These are phyloP conservation scores for Fusarium praegraminearum DNA, from an alignment of 2,329 filamentous ascomycete species.

Conservation along the genomic window DNA sequence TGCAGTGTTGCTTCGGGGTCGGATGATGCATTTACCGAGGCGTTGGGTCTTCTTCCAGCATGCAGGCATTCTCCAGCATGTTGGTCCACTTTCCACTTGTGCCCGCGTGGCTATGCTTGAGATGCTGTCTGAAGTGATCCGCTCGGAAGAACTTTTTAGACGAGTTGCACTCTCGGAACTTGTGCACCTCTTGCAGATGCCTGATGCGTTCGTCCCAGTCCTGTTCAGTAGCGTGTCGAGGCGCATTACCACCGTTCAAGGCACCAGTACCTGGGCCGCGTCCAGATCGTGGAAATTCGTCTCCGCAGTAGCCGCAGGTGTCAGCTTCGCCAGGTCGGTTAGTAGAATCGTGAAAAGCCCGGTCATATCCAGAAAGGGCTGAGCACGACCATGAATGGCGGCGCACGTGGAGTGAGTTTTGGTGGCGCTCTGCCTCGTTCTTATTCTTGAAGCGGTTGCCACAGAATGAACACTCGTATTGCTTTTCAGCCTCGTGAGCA, in stretches of 20 bases:
- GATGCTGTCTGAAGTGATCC: constrained; percentile 96
- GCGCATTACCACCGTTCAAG: constrained; percentile 52
- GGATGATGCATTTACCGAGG: constrained; percentile 46
- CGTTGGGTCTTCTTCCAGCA: constrained; percentile 81
- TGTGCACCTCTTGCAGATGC: constrained; percentile 91
- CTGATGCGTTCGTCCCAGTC: constrained; percentile 90
- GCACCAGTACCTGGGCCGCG: constrained; percentile 52
- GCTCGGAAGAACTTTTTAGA: constrained; percentile 98
- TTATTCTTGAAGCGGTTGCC: constrained; percentile 99
- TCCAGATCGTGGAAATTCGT: constrained; percentile 78
- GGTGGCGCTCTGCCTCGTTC: constrained; percentile 95
- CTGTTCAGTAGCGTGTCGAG: constrained; percentile 73
- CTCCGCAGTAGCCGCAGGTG: constrained; percentile 93
- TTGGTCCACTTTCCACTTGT: constrained; percentile 99
- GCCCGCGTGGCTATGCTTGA: constrained; percentile 97
- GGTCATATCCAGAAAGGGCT: constrained; percentile 79
- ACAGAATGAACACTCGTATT: constrained; percentile 93
- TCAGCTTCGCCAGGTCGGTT: constrained; percentile 76
- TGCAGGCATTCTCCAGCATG: constrained; percentile 95
- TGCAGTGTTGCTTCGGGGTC: constrained; percentile 2
- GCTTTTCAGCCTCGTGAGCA: constrained; percentile 91
- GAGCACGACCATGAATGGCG: constrained; percentile 98
- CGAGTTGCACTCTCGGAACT: constrained; percentile 98
- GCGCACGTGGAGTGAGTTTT: constrained; percentile 92
- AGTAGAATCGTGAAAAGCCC: constrained; percentile 87